phyloP scores from a whole-genome alignment of 2,329 filamentous ascomycete species.

The Ramularia collo-cygni region DNA sequence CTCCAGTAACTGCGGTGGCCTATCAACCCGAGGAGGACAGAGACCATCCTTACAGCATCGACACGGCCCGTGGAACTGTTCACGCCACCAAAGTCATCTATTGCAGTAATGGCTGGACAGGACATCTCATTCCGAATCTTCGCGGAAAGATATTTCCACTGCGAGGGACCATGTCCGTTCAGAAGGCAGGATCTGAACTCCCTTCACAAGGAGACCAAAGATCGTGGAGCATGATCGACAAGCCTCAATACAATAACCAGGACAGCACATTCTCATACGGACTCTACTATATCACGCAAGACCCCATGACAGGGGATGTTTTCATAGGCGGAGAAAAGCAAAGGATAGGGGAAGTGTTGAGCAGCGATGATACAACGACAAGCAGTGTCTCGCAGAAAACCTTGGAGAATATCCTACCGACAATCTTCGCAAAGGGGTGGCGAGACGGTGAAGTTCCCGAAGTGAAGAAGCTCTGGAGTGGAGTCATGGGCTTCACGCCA shows the following conservation, averaged over 20 bases:
- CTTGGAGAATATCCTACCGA: constrained; percentile 8
- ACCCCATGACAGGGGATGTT: constrained; percentile 13
- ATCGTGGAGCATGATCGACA: constrained; percentile 14
- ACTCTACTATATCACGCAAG: constrained; percentile 18
- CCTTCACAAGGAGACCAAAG: constrained; percentile 9
- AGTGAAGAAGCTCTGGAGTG: constrained; percentile 13
- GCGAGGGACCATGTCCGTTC: constrained; percentile 16
- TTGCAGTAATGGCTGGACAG: constrained; percentile 16
- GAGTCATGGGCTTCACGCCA: constrained; percentile 14
- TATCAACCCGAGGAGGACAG: constrained; percentile 2
- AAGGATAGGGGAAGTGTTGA: constrained; percentile 8
- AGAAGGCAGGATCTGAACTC: constrained; percentile 8
- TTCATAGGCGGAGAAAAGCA: constrained; percentile 18
- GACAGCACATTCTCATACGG: constrained; percentile 14
- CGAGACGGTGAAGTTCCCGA: constrained; percentile 6
- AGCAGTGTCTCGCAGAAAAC: constrained; percentile 8
- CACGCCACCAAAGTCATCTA: constrained; percentile 13
- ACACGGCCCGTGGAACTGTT: constrained; percentile 11
- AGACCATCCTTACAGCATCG: constrained; percentile 10
- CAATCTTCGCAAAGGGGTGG: constrained; percentile 15
- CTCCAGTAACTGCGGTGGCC: constrained; percentile 11
- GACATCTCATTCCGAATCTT: constrained; percentile 15
- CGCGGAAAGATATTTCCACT: constrained; percentile 19
- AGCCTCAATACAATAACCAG: constrained; percentile 9
- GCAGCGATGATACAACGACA: constrained; percentile 11